These are phyloP conservation scores for Hymenoscyphus infarciens DNA, from an alignment of 2,329 filamentous ascomycete species.

Conservation along the genomic window DNA sequence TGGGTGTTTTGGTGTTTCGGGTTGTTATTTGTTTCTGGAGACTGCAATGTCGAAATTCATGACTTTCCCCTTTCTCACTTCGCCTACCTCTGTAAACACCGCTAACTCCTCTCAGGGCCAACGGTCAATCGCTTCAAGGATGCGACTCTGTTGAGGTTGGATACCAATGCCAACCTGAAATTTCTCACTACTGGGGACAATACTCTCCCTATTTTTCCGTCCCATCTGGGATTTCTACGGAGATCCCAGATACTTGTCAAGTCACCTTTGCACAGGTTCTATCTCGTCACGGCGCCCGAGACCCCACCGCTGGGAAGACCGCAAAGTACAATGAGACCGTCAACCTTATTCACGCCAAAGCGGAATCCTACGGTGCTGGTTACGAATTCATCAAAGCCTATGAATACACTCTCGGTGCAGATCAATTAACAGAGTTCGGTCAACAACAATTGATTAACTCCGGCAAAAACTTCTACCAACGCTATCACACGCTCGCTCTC, in stretches of 20 bases:
- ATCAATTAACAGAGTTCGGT: constrained; percentile 67
- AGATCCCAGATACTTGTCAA: constrained; percentile 62
- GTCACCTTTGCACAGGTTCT: constrained; percentile 78
- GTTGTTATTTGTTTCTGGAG: background rate
- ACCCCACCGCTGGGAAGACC: constrained; percentile 70
- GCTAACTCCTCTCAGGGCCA: constrained; percentile 16
- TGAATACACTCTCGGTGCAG: constrained; percentile 65
- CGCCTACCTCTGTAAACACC: background rate
- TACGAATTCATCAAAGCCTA: constrained; percentile 72
- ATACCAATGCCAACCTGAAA: constrained; percentile 33
- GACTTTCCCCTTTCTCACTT: background rate
- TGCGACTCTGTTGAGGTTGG: constrained; percentile 33
- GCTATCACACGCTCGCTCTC: constrained; percentile 63
- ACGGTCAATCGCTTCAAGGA: constrained; percentile 17
- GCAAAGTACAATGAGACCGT: constrained; percentile 61
- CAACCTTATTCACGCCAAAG: constrained; percentile 56
- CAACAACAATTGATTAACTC: constrained; percentile 69
- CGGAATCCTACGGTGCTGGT: constrained; percentile 54
- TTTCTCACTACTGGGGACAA: constrained; percentile 65
- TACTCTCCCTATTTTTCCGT: constrained; percentile 84
- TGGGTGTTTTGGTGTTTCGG: background rate
- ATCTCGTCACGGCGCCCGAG: constrained; percentile 79
- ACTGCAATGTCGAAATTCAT: background rate
- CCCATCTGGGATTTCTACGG: constrained; percentile 59
- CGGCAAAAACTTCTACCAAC: constrained; percentile 69